phyloP scores from a whole-genome alignment of 2,329 filamentous ascomycete species.

The Talaromyces amestolkiae region DNA sequence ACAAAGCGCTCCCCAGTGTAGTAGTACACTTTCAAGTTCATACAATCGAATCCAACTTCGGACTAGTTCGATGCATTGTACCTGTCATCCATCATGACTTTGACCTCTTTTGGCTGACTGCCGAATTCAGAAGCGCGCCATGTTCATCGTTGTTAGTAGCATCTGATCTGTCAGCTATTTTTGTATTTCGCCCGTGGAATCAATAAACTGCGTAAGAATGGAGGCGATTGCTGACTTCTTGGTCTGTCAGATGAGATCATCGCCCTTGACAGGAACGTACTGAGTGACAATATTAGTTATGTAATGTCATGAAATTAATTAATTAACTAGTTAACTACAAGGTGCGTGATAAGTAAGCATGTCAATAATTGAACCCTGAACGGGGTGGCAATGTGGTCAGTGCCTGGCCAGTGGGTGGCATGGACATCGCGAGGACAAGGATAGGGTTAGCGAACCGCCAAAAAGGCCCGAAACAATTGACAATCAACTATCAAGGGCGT shows the following conservation, averaged over 20 bases:
- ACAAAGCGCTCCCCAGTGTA: not conserved
- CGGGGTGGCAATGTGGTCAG: constrained; percentile 1
- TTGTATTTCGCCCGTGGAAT: not conserved
- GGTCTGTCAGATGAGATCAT: not conserved
- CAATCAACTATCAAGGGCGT: constrained; percentile 4
- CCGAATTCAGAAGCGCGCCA: not conserved
- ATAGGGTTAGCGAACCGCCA: not conserved
- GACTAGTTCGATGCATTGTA: not conserved
- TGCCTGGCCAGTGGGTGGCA: not conserved
- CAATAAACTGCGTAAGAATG: not conserved
- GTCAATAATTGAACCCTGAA: not conserved
- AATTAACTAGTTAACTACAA: too few species aligned
- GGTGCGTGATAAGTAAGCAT: not conserved
- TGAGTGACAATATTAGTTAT: not conserved
- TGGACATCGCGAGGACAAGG: not conserved
- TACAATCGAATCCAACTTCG: not conserved
- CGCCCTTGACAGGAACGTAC: constrained; percentile 1
- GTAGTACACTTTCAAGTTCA: not conserved
- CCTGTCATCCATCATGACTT: constrained; percentile 8
- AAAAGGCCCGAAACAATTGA: not conserved
- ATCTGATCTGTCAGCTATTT: constrained; percentile 17
- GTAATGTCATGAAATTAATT: too few species aligned
- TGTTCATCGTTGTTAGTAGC: constrained; percentile 4
- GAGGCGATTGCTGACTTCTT: not conserved
- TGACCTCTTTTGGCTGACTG: not conserved